Evolutionary conservation across 768 basidiomycete genomes (phyloP), one percentile per base, ranked within the genome.

Genomic region (Auricularia heimuer): DNA sequence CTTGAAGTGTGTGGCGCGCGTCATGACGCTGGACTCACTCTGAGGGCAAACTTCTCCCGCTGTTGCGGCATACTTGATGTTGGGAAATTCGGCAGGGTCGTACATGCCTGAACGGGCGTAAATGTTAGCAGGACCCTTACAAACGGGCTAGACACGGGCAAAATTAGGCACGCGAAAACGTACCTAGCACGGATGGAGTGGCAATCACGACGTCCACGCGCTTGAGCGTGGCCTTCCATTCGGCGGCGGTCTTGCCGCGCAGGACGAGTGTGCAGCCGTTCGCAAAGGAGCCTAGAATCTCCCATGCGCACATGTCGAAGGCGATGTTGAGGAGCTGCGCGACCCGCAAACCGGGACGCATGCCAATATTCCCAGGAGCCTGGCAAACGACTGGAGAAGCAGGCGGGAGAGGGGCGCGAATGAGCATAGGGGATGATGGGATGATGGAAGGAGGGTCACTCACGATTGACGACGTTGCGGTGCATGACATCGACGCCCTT

Each of bases 261-360:
- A 70, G 67, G 37, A 65, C 60, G 24, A 70, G 68, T 4, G 70
- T 70, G 58, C 68, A 68, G 29, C 68, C 70, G 56, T 70, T 70
- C 56, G 68, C 62, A 37, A 70, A 63, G 8, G 68, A 64, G 47
- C 68, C 68, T 34, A 70, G 68, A 29, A 70, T 63, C 62, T 70
- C 69, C 69, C 69, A 70, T 10, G 69, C 69, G 36, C 68, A 66
- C 69, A 70, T 70, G 56, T 70, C 69, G 61, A 70, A 70, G 11
- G 69, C 69, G 14, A 70, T 67, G 42, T 70, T 70, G 66, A 70
- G 66, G 3, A 70, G 66, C 61, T 70, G 69, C 12, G 69, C 68
- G 35, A 70, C 69, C 18, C 69, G 66, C 56, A 70, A 36, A 24
- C 69, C 69, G n/a, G 69, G 68, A 47, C 63, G 54, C 69, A 70